Conservation (phyloP, 192 early-diverging fungal species). For the Chytriomyces hyalinus region DNA sequence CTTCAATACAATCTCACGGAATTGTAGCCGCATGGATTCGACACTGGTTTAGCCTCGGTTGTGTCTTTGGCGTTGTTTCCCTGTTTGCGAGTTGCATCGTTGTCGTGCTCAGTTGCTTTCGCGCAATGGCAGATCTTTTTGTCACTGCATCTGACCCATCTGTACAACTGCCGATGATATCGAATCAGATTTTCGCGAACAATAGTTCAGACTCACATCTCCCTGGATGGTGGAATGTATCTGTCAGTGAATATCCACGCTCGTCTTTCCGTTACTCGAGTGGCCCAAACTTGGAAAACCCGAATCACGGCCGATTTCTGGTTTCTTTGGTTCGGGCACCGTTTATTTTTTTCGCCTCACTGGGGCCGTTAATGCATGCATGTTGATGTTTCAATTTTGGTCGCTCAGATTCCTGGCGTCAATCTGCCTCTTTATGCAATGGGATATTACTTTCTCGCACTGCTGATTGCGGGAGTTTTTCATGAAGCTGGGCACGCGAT, state of each 20-base stretch:
- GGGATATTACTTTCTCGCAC: slow-evolving; percentile 68
- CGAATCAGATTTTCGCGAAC: neutral
- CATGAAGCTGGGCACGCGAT: slow-evolving; percentile 80
- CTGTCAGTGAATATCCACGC: neutral
- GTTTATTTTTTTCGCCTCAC: neutral
- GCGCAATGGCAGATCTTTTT: neutral
- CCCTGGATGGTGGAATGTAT: neutral
- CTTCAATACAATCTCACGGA: neutral
- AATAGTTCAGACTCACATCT: neutral
- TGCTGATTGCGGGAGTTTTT: slow-evolving; percentile 66
- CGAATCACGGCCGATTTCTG: slow-evolving; percentile 53
- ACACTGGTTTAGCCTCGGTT: neutral
- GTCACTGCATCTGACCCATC: neutral
- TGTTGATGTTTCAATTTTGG: neutral
- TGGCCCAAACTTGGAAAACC: slow-evolving; percentile 23
- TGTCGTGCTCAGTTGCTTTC: neutral
- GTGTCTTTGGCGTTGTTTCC: neutral
- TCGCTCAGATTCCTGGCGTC: slow-evolving; percentile 72
- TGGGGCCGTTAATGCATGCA: neutral
- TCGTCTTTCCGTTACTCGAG: slow-evolving; percentile 28
- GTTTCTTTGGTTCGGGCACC: slow-evolving; percentile 64
- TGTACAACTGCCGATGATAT: neutral
- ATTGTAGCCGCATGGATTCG: neutral
- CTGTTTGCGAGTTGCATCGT: neutral
- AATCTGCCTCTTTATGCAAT: slow-evolving; percentile 72